Conservation (phyloP, 2,329 filamentous ascomycete genomes). For the Aspergillus sp. region DNA sequence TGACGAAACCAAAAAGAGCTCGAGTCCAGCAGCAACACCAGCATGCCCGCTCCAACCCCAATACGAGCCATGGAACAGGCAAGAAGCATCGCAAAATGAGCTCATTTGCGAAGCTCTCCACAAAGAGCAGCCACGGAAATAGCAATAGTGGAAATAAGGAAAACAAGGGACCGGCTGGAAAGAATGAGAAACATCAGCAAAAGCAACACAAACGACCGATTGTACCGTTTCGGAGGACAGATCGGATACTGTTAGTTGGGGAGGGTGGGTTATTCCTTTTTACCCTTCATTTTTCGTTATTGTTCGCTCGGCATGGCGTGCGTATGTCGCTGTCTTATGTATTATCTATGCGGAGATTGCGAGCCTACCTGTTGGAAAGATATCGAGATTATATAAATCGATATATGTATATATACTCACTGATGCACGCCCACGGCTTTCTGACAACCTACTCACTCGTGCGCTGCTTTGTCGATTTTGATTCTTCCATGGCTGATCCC, state of each 20-base stretch:
- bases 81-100: constrained; percentile 29
- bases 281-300: constrained; percentile 11
- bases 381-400: background rate
- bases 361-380: background rate
- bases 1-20: constrained; percentile 27
- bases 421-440: background rate
- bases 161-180: background rate
- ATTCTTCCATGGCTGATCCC: background rate
- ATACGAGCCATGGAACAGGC: background rate
- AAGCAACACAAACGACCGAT: constrained; percentile 31
- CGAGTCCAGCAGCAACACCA: constrained; percentile 4
- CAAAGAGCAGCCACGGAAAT: constrained; percentile 8
- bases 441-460: background rate
- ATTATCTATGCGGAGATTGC: background rate
- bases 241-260: constrained; percentile 46
- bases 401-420: background rate
- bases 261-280: constrained; percentile 38
- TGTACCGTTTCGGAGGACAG: constrained; percentile 41
- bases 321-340: background rate
- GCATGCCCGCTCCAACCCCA: background rate
- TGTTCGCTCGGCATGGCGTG: background rate
- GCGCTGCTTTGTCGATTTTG: background rate
- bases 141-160: constrained; percentile 9
- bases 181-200: constrained; percentile 19
- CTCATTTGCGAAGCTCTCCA: constrained; percentile 27